Evolutionary conservation across 164 flowering plant species (phyloP), one percentile per base, ranked within the genome.

Genomic region (Annona cherimola): DNA sequence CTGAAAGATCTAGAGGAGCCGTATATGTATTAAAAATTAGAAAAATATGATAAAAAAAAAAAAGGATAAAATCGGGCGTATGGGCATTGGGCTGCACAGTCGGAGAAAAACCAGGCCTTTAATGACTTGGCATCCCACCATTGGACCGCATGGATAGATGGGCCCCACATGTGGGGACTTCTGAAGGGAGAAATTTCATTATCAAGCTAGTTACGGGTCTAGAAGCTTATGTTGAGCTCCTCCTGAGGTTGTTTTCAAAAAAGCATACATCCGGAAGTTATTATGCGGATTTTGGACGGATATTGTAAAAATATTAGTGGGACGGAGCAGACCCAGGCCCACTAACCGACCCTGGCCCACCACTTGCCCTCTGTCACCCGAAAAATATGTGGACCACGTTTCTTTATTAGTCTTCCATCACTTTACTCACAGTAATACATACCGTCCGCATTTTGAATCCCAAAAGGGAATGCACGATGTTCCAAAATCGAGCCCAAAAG

Each of bases 301-400:
- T 70, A 46, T 46, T n/a, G 50, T 69, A 26, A 61, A 69, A 42
- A 69, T 41, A 41, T 43, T 44, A 71, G 72, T 74, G 67, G 70
- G 74, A 16, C 70, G 71, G 73, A 42, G 73, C 9, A 65, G 65
- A 59, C 64, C 59, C 44, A 46, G 75, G 64, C 75, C 80, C 73
- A 68, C 73, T 42, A 74, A 75, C 77, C 80, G 77, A 64, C 77
- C 71, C 66, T 69, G 74, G 26, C 66, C 74, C 75, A 66, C 71
- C 77, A 61, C 60, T 45, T 76, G 73, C 4, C 59, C 12, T 69
- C 46, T 41, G 45, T 61, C 14, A 50, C 57, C 9, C 9, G 14
- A 50, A 50, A 50, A 50, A 50, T 50, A 50, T 50, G 35, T 26
- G 57, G 11, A 9, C 18, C 3, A 2, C 14, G 14, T 57, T 66